Conservation (phyloP, 2,329 filamentous ascomycete genomes). For the Xylaria sp. region DNA sequence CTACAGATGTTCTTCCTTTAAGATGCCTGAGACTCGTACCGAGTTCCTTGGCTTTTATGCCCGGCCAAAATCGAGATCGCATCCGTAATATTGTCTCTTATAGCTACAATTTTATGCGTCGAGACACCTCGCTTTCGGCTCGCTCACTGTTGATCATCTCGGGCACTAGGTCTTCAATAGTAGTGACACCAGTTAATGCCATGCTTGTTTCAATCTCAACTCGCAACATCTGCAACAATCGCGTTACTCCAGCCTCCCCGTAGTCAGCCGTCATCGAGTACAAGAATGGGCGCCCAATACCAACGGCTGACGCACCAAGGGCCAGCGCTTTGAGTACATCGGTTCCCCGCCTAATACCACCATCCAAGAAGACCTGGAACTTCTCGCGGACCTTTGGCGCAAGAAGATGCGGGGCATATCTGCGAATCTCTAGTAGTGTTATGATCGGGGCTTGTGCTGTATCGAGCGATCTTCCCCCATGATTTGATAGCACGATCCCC, state of each 20-base stretch:
- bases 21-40: background rate
- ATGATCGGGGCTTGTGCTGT: background rate
- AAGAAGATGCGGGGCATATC: background rate
- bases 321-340: constrained; percentile 65
- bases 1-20: no score
- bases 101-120: background rate
- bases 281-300: background rate
- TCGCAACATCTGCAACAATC: constrained; percentile 29
- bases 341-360: background rate
- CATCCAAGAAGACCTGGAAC: background rate
- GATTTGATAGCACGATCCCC: background rate
- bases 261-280: constrained; percentile 23
- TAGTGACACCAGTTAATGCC: constrained; percentile 17
- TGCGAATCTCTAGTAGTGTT: background rate
- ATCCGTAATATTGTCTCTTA: background rate
- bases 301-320: constrained; percentile 55
- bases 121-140: background rate
- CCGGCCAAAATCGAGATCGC: background rate
- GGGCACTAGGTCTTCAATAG: constrained; percentile 17
- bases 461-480: background rate
- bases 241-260: constrained; percentile 25
- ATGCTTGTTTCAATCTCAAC: constrained; percentile 28
- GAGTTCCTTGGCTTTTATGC: constrained; percentile 4
- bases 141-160: background rate
- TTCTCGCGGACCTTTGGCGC: background rate